These are phyloP conservation scores for Orbilia blumenaviensis DNA, from an alignment of 2,329 filamentous ascomycete species.

Conservation along the genomic window DNA sequence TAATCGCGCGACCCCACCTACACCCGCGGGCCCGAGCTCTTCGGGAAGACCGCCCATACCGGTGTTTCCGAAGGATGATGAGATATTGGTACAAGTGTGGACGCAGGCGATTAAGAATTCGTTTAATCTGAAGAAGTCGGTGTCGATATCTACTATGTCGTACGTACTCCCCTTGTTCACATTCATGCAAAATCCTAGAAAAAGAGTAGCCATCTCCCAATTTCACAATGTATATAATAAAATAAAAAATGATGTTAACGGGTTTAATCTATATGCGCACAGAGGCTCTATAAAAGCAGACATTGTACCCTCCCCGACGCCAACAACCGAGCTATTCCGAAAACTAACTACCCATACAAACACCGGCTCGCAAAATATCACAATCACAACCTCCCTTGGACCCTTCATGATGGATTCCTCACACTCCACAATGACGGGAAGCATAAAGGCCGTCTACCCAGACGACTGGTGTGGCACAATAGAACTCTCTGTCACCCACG, in stretches of 20 bases:
- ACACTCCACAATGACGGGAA: constrained; percentile 27
- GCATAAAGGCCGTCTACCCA: constrained; percentile 34
- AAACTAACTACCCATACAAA: constrained; percentile 24
- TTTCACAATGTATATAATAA: too few species aligned
- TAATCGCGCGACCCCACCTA: background rate
- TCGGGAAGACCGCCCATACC: constrained; percentile 25
- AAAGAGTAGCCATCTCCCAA: too few species aligned
- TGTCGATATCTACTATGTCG: constrained; percentile 35
- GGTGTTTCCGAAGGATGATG: constrained; percentile 31
- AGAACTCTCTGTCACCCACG: constrained; percentile 18
- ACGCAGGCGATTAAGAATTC: constrained; percentile 34
- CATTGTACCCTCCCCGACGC: constrained; percentile 30
- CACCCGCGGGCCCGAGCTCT: background rate
- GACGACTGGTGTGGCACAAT: constrained; percentile 48
- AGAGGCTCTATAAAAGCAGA: constrained; percentile 43
- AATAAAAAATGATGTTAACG: too few species aligned
- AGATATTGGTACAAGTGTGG: constrained; percentile 37
- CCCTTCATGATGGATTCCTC: constrained; percentile 42
- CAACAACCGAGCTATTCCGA: constrained; percentile 25
- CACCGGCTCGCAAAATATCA: constrained; percentile 23
- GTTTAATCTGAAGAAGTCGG: constrained; percentile 27
- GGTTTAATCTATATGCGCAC: too few species aligned
- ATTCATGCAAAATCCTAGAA: too few species aligned
- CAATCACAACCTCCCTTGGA: constrained; percentile 21
- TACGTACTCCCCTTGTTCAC: background rate